These are phyloP conservation scores for Phytophthora citrophthora DNA, from an alignment of 352 stramenopile genomes.

Conservation along the genomic window DNA sequence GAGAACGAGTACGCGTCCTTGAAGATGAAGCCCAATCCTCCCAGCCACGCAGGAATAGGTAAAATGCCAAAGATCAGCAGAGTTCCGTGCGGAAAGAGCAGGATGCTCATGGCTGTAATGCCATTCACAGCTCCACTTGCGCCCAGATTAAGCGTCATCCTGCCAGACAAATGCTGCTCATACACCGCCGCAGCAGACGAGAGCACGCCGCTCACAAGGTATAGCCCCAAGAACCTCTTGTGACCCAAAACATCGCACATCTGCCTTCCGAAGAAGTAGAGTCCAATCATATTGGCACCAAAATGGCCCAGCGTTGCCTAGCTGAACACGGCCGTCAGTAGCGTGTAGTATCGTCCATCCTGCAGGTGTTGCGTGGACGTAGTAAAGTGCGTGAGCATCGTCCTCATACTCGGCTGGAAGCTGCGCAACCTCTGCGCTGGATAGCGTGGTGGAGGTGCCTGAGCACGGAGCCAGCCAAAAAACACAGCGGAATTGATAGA, in stretches of 20 bases:
- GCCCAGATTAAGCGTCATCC: conserved; percentile 63
- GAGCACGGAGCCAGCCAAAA: conserved; percentile 63
- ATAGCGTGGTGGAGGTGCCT: conserved; percentile 47
- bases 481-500: conserved; percentile 61
- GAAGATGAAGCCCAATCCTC: conserved; percentile 73
- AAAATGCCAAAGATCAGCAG: conserved; percentile 80
- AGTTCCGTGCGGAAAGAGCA: conserved; percentile 74
- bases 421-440: conserved; percentile 25
- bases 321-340: conserved; percentile 79
- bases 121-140: conserved; percentile 82
- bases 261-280: conserved; percentile 80
- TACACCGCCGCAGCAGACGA: conserved; percentile 67
- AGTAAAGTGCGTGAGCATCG: conserved; percentile 81
- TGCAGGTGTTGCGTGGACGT: conserved; percentile 72
- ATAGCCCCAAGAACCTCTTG: conserved; percentile 74
- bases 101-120: conserved; percentile 75
- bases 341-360: conserved; percentile 73
- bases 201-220: conserved; percentile 73
- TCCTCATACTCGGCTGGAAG: conserved; percentile 37
- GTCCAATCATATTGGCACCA: conserved; percentile 73
- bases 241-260: conserved; percentile 72
- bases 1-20: conserved; percentile 74
- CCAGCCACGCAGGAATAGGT: conserved; percentile 77
- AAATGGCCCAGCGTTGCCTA: conserved; percentile 65
- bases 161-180: conserved; percentile 57